Percentiles rank a stretch among this genome's conserved stretches.
These are phyloP conservation scores for Akanthomyces uredinophilus DNA, from an alignment of 2,329 filamentous ascomycete species.

Conservation along the genomic window DNA sequence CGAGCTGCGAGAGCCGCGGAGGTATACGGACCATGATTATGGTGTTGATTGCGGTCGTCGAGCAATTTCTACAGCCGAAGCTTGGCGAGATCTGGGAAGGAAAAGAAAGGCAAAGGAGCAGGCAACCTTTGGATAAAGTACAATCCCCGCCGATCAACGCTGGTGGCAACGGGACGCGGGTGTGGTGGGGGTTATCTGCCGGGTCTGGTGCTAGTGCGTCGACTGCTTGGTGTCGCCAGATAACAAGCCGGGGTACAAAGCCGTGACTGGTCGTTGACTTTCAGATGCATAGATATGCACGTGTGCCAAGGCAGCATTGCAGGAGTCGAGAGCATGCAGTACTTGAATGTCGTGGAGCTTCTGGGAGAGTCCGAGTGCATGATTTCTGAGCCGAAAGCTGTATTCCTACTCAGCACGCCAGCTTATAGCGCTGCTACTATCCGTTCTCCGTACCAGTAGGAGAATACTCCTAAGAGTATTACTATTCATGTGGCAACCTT, in stretches of 20 bases:
- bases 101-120: background rate
- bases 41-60: background rate
- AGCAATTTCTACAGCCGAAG: background rate
- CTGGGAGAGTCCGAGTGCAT: no score
- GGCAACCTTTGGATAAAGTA: background rate
- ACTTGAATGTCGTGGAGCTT: background rate
- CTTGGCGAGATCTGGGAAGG: background rate
- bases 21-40: slow-evolving; percentile 3
- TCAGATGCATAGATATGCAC: background rate
- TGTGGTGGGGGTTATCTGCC: slow-evolving; percentile 4
- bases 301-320: background rate
- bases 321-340: background rate
- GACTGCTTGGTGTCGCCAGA: background rate
- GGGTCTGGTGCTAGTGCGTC: background rate
- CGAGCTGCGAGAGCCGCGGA: slow-evolving; percentile 3
- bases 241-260: background rate
- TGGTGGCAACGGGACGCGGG: background rate
- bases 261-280: background rate
- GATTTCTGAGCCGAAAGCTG: no score
- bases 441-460: no score
- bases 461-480: no score
- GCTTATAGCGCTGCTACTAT: no score
- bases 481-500: no score
- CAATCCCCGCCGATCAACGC: background rate
- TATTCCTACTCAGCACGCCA: no score